Conservation (phyloP, 2,329 filamentous ascomycete species). For the Trichoderma sp. region DNA sequence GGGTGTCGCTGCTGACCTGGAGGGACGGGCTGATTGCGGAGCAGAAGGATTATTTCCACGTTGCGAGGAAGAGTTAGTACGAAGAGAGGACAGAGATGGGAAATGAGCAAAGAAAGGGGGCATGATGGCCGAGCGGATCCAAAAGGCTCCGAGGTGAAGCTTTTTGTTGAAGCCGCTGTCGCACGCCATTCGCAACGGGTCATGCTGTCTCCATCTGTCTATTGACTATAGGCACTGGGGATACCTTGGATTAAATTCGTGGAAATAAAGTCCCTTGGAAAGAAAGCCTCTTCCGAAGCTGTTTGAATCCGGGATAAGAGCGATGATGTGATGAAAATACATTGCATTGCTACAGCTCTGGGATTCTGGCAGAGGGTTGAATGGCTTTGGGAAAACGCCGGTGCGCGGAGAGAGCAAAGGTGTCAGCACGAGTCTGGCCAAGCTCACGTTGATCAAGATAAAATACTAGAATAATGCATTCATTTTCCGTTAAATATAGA, state of each 20-base stretch:
- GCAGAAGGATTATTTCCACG: constrained; percentile 16
- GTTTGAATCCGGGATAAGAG: neutral
- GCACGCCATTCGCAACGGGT: neutral
- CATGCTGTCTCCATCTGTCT: neutral
- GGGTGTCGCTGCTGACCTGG: constrained; percentile 13
- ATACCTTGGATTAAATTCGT: neutral
- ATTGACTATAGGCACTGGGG: neutral
- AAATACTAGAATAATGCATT: neutral
- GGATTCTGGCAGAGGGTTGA: neutral
- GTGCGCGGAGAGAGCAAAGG: neutral
- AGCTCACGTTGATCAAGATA: neutral
- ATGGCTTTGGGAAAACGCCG: neutral
- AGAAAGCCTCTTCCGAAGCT: neutral
- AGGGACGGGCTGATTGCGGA: constrained; percentile 13
- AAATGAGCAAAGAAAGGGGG: neutral
- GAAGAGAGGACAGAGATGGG: neutral
- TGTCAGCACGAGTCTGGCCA: neutral
- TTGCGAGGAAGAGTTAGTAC: neutral
- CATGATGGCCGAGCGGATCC: neutral
- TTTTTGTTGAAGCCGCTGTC: neutral
- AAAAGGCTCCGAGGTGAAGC: neutral
- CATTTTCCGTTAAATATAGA: neutral
- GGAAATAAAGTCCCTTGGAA: neutral
- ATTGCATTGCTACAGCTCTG: neutral
- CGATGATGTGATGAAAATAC: neutral